Evolutionary conservation across 163 green algal genomes (phyloP), one percentile per base, ranked within the genome.

Genomic region (Coccomyxa subellipsoidea): DNA sequence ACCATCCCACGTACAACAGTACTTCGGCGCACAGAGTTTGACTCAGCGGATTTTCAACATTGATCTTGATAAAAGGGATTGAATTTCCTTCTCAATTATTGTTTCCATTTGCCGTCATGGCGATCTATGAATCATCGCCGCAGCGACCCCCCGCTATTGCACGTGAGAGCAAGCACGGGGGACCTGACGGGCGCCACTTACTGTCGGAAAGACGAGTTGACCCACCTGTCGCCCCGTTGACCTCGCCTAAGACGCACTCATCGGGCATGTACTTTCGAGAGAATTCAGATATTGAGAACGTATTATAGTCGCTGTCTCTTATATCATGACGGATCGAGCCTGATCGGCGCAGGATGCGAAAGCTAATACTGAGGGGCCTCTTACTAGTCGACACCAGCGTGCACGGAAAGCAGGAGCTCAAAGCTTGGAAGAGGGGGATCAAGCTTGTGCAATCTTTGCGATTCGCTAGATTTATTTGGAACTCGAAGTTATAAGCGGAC

Each of bases 371-470:
- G 27, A 73, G 32, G 66, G n/a, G 66, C 18, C 66, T 73, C 27
- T 23, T 73, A 73, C 2, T 73, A 73, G n/a, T 73, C 3, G 66
- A 73, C n/a, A n/a, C 21, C 8, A 73, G 66, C 29, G 27, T 34
- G 18, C 66, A 73, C 29, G 66, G 66, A 73, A 73, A 73, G 8
- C 27, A 73, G 66, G 29, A 73, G 66, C n/a, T 73, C 29, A 32
- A 73, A n/a, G 66, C 66, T n/a, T 73, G 66, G 66, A 73, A 73
- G 66, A 1, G 31, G 2, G 66, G 66, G 18, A 73, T 73, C 21
- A 73, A 73, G n/a, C 66, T 73, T 27, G 66, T 73, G n/a, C 66
- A 73, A n/a, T 32, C 27, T 8, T 36, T 73, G n/a, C 66, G 66
- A 35, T 36, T 73, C 32, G 66, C 18, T 8, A 73, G 66, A 34